phyloP scores from a whole-genome alignment of 495 filamentous ascomycete genomes.

The Lasiosphaeria miniovina region DNA sequence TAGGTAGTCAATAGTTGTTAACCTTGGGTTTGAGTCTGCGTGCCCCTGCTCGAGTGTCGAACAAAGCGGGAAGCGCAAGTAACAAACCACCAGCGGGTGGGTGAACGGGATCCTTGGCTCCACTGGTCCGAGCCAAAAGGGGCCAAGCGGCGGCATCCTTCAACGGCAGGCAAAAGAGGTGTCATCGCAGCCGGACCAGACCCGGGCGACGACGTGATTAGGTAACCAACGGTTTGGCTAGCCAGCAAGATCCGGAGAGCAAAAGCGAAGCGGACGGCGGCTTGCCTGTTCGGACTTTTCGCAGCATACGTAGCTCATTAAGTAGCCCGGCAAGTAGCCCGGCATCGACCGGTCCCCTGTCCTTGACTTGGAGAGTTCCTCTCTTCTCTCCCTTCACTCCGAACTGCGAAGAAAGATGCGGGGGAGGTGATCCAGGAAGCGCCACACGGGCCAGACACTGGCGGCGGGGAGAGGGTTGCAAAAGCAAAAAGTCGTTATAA shows the following conservation, averaged over 20 bases:
- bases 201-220: background rate
- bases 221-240: background rate
- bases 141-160: background rate
- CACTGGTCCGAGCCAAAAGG: conserved; percentile 1
- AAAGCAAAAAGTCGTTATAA: conserved; percentile 12
- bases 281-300: background rate
- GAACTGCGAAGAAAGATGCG: no score
- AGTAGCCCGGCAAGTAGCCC: no score
- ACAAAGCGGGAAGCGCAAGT: background rate
- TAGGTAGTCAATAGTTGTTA: no score
- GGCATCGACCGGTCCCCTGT: no score
- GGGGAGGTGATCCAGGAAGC: background rate
- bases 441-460: background rate
- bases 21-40: no score
- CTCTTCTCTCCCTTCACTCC: no score
- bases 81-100: background rate
- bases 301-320: no score
- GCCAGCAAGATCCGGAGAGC: background rate
- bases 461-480: background rate
- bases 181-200: background rate
- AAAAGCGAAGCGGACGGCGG: background rate
- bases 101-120: conserved; percentile 1
- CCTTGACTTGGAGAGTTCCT: no score
- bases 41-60: background rate
- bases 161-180: background rate